A percentile compares a stretch with the other conserved stretches of the same genome.
phyloP scores from a whole-genome alignment of 345 rosid species.

The Limnanthes douglasii region DNA sequence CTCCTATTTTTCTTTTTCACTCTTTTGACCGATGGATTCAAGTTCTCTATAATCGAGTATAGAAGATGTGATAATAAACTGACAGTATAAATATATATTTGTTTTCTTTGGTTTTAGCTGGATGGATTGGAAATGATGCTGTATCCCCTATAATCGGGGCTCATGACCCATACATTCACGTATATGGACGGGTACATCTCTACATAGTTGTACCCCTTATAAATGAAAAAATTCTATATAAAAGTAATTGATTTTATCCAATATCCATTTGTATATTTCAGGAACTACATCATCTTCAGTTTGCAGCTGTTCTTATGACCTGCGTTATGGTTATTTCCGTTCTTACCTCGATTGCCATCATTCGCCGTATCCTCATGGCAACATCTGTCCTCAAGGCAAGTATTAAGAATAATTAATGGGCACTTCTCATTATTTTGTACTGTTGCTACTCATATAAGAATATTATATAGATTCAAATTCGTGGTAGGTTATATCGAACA shows the following conservation, averaged over 20 bases:
- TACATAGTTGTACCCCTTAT: too few relatives aligned
- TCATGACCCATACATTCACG: slow-evolving; percentile 71
- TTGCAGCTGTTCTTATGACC: slow-evolving; percentile 66
- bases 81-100: too few relatives aligned
- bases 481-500: too few relatives aligned
- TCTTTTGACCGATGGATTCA: too few relatives aligned
- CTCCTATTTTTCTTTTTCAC: neutral
- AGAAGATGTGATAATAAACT: too few relatives aligned
- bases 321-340: slow-evolving; percentile 52
- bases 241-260: too few relatives aligned
- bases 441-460: neutral
- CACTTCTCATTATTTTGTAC: neutral
- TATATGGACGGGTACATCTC: slow-evolving; percentile 72
- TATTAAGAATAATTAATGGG: too few relatives aligned
- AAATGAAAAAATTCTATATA: too few relatives aligned
- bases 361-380: slow-evolving; percentile 90
- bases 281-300: slow-evolving; percentile 77
- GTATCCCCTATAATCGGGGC: slow-evolving; percentile 78
- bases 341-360: slow-evolving; percentile 84
- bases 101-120: slow-evolving; percentile 34
- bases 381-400: slow-evolving; percentile 92
- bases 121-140: slow-evolving; percentile 93
- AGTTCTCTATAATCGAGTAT: too few relatives aligned
- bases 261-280: slow-evolving; percentile 19
- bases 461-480: too few relatives aligned